Percentiles rank a stretch among this genome's conserved stretches.
Evolutionary conservation across 768 basidiomycete genomes (phyloP).

Genomic region (Termitomyces sp.): DNA sequence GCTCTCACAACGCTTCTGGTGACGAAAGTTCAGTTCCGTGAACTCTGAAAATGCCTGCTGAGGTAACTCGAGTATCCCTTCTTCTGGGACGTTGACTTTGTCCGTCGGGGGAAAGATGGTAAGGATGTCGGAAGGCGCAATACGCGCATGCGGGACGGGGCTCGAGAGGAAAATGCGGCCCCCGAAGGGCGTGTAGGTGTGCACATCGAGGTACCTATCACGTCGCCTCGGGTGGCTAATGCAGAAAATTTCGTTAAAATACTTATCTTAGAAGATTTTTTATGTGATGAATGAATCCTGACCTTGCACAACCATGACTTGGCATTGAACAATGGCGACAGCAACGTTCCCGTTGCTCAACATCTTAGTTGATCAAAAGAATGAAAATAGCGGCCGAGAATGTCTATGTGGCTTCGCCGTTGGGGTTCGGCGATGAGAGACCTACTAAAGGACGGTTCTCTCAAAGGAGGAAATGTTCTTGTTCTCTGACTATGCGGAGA

Average conservation of each 20-base stretch:
- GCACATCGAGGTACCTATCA: slow-evolving; percentile 64
- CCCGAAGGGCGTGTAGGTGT: slow-evolving; percentile 61
- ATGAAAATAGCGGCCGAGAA: not conserved
- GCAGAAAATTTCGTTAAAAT: not conserved
- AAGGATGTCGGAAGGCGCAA: slow-evolving; percentile 55
- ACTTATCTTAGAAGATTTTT: slow-evolving; percentile 6
- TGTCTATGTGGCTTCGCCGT: not conserved
- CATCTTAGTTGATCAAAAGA: slow-evolving; percentile 15
- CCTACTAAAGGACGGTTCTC: not conserved
- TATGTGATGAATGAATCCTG: slow-evolving; percentile 4
- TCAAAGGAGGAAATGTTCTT: not conserved
- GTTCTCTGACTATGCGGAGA: not conserved
- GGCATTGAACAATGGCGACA: slow-evolving; percentile 64
- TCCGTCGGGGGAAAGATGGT: slow-evolving; percentile 48
- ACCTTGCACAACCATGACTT: slow-evolving; percentile 71
- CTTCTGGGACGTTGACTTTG: slow-evolving; percentile 20
- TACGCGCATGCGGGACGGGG: slow-evolving; percentile 58
- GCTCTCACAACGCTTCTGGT: slow-evolving; percentile 53
- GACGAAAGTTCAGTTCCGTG: slow-evolving; percentile 45
- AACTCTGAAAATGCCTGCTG: slow-evolving; percentile 56
- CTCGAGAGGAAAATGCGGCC: slow-evolving; percentile 64
- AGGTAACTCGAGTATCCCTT: slow-evolving; percentile 66
- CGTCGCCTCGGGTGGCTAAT: slow-evolving; percentile 47
- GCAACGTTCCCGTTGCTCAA: slow-evolving; percentile 60
- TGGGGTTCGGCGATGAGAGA: not conserved